These are phyloP conservation scores for Camillea tinctor DNA, from an alignment of 2,329 filamentous ascomycete species.

Conservation along the genomic window DNA sequence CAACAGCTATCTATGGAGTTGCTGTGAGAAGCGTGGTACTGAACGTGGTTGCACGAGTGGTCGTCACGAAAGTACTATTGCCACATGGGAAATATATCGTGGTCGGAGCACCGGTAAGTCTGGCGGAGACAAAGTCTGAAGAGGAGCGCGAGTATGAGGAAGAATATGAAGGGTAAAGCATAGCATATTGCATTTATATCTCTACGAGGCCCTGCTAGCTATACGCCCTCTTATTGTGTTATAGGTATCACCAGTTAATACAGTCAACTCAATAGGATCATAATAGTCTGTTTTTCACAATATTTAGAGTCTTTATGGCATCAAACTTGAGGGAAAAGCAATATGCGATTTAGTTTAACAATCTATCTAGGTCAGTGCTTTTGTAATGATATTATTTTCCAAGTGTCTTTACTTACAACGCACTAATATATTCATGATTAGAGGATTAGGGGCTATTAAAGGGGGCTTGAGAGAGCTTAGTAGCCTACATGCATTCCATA, in stretches of 20 bases:
- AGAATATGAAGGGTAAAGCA: background rate
- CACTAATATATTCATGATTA: too few relatives aligned
- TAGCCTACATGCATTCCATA: too few relatives aligned
- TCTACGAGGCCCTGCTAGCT: too few relatives aligned
- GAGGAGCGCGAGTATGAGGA: background rate
- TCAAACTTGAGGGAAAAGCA: background rate
- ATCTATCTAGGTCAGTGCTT: background rate
- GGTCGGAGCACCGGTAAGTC: background rate
- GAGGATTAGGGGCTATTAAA: too few relatives aligned
- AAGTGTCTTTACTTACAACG: too few relatives aligned
- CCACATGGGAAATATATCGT: background rate
- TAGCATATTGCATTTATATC: background rate
- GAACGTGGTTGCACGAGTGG: conserved; percentile 11
- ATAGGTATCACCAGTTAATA: too few relatives aligned
- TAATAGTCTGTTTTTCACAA: background rate
- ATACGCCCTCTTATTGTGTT: too few relatives aligned
- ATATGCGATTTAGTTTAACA: background rate
- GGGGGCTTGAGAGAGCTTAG: too few relatives aligned
- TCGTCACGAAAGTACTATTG: conserved; percentile 4
- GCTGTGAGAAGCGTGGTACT: conserved; percentile 21
- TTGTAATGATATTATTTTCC: too few relatives aligned
- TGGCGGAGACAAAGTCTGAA: background rate
- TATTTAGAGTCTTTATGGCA: background rate
- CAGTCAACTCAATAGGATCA: background rate
- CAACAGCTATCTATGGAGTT: conserved; percentile 31